A percentile compares a stretch with the other conserved stretches of the same genome.
Conservation (phyloP, 2,329 filamentous ascomycete genomes). For the Cercospora sp. region DNA sequence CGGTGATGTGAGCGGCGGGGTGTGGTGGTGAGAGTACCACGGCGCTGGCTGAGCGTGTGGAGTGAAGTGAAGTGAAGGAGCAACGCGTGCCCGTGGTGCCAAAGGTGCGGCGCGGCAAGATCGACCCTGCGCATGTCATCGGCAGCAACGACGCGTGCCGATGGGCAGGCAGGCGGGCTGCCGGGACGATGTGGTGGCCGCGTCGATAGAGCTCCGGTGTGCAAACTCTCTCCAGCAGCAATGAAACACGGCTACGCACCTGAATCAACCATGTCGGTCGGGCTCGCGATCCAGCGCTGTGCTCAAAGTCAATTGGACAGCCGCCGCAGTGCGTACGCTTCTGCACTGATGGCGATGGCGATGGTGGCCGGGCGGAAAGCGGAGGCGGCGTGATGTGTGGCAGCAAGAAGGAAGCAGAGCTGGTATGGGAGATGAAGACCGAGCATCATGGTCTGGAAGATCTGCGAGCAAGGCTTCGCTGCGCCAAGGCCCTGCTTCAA, state of each 20-base stretch:
- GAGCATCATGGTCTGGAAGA: conserved; percentile 6
- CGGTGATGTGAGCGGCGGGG: not conserved
- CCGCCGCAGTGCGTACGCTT: conserved; percentile 13
- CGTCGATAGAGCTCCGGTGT: not conserved
- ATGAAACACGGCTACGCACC: conserved; percentile 6
- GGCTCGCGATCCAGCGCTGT: conserved; percentile 37
- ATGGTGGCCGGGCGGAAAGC: not conserved
- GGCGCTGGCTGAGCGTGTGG: not conserved
- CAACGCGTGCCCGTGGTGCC: not conserved
- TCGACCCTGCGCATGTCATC: conserved; percentile 5
- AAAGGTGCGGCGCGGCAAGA: not conserved
- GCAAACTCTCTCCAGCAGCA: not conserved
- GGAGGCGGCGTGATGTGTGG: not conserved
- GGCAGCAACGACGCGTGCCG: not conserved
- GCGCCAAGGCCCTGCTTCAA: conserved; percentile 1
- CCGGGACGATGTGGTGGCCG: not conserved
- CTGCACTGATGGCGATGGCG: conserved; percentile 14
- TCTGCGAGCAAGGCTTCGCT: conserved; percentile 1
- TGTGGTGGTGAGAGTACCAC: not conserved
- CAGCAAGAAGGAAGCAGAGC: not conserved
- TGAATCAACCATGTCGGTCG: conserved; percentile 10
- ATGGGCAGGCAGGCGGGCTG: not conserved
- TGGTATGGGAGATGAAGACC: conserved; percentile 1
- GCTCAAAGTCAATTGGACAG: conserved; percentile 50
- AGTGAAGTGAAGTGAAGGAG: not conserved